Conservation (phyloP, 2,329 filamentous ascomycete genomes). For the Penicillium rolfsii region DNA sequence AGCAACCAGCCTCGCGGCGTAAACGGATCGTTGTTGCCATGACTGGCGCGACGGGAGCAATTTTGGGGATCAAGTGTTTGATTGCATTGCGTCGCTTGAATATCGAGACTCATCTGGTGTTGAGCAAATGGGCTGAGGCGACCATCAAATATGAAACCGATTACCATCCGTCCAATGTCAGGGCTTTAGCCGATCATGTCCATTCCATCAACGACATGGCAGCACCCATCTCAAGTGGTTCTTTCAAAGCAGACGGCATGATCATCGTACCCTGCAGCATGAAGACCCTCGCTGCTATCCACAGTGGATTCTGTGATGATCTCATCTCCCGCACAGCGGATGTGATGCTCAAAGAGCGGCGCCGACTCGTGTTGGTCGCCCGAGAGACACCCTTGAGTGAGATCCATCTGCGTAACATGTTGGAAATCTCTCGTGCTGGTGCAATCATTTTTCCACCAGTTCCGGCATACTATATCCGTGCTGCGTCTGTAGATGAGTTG, state of each 20-base stretch:
- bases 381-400: conserved; percentile 53
- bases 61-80: conserved; percentile 49
- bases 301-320: conserved; percentile 50
- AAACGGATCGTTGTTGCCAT: conserved; percentile 53
- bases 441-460: conserved; percentile 53
- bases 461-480: conserved; percentile 50
- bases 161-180: conserved; percentile 42
- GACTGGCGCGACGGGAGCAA: conserved; percentile 55
- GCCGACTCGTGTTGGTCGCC: conserved; percentile 46
- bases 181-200: conserved; percentile 43
- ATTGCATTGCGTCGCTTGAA: conserved; percentile 46
- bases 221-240: conserved; percentile 51
- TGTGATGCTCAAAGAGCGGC: conserved; percentile 52
- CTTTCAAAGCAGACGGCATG: conserved; percentile 52
- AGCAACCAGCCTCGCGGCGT: conserved; percentile 13
- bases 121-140: conserved; percentile 54
- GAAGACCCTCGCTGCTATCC: conserved; percentile 53
- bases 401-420: conserved; percentile 54
- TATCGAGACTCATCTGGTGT: conserved; percentile 55
- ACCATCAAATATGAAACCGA: conserved; percentile 55
- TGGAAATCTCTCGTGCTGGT: conserved; percentile 41
- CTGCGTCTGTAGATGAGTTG: conserved; percentile 47
- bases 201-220: conserved; percentile 51
- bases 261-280: conserved; percentile 54
- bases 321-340: conserved; percentile 52